Conservation (phyloP, 1,139 yeast genomes). For the Protomyces inouyei region DNA sequence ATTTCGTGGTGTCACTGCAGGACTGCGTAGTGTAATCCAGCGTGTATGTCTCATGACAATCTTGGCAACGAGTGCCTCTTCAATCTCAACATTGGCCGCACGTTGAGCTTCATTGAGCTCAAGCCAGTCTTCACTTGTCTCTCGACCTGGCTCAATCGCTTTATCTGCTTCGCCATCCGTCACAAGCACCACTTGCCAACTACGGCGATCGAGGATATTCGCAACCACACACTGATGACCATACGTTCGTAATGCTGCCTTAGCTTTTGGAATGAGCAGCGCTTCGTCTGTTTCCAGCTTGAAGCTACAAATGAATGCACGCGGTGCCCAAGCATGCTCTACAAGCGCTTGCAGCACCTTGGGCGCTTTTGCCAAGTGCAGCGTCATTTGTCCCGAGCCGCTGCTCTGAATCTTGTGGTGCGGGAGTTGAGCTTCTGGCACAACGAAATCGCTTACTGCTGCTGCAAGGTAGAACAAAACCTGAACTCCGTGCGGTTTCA, state of each 20-base stretch:
- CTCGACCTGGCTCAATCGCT: neutral
- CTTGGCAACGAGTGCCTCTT: constrained; percentile 7
- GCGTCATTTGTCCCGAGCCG: constrained; percentile 64
- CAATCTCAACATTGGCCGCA: constrained; percentile 35
- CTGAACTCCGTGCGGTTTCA: constrained; percentile 48
- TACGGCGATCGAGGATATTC: constrained; percentile 82
- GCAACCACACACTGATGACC: constrained; percentile 94
- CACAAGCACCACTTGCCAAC: constrained; percentile 82
- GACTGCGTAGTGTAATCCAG: constrained; percentile 21
- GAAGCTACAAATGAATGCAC: constrained; percentile 90
- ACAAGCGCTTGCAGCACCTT: constrained; percentile 83
- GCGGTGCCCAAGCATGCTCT: constrained; percentile 82
- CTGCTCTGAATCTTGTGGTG: constrained; percentile 78
- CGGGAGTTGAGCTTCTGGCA: constrained; percentile 79
- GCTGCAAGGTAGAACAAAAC: constrained; percentile 89
- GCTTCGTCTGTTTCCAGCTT: constrained; percentile 82
- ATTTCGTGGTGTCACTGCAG: constrained; percentile 8
- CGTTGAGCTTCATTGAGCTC: neutral
- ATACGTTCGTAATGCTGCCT: constrained; percentile 72
- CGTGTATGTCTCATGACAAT: constrained; percentile 4
- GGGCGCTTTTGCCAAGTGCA: constrained; percentile 92
- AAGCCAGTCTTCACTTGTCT: constrained; percentile 11
- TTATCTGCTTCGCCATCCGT: constrained; percentile 1
- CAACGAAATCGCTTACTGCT: constrained; percentile 92
- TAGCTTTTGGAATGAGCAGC: constrained; percentile 69